Conservation (phyloP, 805 yeast genomes). For the Candida montana region DNA sequence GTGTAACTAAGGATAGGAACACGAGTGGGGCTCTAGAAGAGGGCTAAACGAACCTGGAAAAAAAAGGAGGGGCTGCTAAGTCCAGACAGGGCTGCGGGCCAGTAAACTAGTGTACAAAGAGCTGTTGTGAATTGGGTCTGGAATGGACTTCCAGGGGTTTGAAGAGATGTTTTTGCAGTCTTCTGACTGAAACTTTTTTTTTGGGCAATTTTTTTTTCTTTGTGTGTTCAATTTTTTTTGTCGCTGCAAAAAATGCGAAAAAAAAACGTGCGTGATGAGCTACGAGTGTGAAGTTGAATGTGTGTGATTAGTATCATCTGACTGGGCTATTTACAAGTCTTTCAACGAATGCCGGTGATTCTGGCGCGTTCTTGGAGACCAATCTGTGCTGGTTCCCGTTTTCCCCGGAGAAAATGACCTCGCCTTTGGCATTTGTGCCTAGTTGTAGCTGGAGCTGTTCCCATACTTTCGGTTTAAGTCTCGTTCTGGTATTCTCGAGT, state of each 20-base stretch:
- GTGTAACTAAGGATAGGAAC: background rate
- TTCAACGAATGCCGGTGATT: constrained; percentile 2
- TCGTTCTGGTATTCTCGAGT: background rate
- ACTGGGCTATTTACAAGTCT: background rate
- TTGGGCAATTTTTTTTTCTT: background rate
- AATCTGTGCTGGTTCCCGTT: background rate
- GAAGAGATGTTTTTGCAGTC: background rate
- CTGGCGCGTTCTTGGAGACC: background rate
- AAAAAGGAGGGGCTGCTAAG: no score
- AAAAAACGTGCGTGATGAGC: no score
- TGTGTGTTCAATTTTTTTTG: background rate
- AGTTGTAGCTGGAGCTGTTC: constrained; percentile 10
- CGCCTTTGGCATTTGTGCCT: constrained; percentile 6
- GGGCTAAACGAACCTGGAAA: background rate
- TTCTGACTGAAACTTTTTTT: constrained; percentile 1
- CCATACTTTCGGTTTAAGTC: constrained; percentile 14
- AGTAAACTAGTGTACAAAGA: background rate
- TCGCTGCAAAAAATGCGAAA: no score
- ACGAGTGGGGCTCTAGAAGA: background rate
- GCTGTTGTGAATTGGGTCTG: no score
- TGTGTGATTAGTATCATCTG: no score
- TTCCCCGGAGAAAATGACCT: constrained; percentile 6
- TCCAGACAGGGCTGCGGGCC: no score
- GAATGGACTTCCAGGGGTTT: background rate
- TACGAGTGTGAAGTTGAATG: no score